Evolutionary conservation across 805 yeast genomes (phyloP).

Genomic region (Candida ipomoeae): DNA sequence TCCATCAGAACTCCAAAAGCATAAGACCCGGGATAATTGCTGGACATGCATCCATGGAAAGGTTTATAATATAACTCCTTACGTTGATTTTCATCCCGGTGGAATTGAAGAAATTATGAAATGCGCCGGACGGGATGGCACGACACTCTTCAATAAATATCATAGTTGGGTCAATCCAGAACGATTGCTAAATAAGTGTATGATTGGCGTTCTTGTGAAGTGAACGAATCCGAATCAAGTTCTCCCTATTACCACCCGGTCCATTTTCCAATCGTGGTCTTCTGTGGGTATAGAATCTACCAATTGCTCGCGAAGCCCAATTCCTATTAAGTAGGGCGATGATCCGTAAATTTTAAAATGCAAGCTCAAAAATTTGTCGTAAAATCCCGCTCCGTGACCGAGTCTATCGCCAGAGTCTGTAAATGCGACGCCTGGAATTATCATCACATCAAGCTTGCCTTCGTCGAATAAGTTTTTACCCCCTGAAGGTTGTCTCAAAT

Average conservation of each 20-base stretch:
- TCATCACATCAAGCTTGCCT: slow-evolving; percentile 56
- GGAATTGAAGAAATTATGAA: slow-evolving; percentile 75
- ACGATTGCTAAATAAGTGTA: slow-evolving; percentile 70
- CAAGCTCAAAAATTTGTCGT: slow-evolving; percentile 57
- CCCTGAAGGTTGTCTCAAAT: slow-evolving; percentile 60
- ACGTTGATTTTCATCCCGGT: slow-evolving; percentile 88
- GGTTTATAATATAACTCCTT: slow-evolving; percentile 84
- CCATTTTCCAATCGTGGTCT: slow-evolving; percentile 58
- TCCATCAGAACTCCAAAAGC: slow-evolving; percentile 55
- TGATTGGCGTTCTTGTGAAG: slow-evolving; percentile 51
- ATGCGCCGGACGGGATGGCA: slow-evolving; percentile 83
- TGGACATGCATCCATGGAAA: slow-evolving; percentile 82
- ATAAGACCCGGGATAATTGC: slow-evolving; percentile 60
- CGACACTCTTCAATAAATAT: slow-evolving; percentile 66
- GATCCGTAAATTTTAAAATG: slow-evolving; percentile 14
- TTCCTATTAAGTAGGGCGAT: slow-evolving; percentile 51
- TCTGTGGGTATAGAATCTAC: slow-evolving; percentile 53
- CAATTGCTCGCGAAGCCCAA: slow-evolving; percentile 64
- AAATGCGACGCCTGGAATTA: slow-evolving; percentile 87
- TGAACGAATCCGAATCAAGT: not conserved
- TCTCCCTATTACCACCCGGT: slow-evolving; percentile 46
- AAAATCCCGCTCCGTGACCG: slow-evolving; percentile 94
- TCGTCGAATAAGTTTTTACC: slow-evolving; percentile 27
- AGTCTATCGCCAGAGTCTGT: slow-evolving; percentile 49
- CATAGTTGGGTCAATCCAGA: slow-evolving; percentile 79